Percentiles rank a stretch among this genome's conserved stretches.
Conservation (phyloP, 1,284 basidiomycete species). For the Schizophyllum commune region DNA sequence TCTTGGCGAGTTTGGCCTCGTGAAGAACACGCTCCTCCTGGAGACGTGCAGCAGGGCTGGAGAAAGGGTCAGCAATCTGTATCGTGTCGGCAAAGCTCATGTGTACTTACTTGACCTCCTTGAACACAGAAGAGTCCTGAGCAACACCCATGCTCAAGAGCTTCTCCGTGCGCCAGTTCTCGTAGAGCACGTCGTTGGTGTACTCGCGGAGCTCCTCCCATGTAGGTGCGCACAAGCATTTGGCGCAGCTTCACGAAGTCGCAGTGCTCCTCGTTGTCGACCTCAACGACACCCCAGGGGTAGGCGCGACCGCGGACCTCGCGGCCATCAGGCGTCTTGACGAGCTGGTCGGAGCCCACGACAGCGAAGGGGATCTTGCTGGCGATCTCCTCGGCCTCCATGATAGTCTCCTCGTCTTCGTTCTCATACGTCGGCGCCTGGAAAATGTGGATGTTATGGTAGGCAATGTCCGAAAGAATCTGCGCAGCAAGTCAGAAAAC, state of each 20-base stretch:
- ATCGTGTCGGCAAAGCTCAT: not conserved
- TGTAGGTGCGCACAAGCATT: slow-evolving; percentile 96
- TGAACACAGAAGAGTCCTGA: slow-evolving; percentile 95
- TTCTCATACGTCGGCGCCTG: slow-evolving; percentile 92
- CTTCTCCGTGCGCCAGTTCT: slow-evolving; percentile 95
- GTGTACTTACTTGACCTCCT: slow-evolving; percentile 86
- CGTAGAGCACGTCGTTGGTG: slow-evolving; percentile 89
- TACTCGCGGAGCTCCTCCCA: slow-evolving; percentile 96
- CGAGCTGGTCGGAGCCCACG: slow-evolving; percentile 83
- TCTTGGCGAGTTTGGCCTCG: slow-evolving; percentile 94
- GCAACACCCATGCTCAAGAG: slow-evolving; percentile 91
- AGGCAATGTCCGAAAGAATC: slow-evolving; percentile 86
- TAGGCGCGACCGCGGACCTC: slow-evolving; percentile 88
- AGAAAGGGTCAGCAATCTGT: slow-evolving; percentile 7
- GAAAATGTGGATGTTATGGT: slow-evolving; percentile 95
- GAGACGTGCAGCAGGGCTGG: slow-evolving; percentile 86
- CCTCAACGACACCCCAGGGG: slow-evolving; percentile 97
- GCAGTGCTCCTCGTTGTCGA: slow-evolving; percentile 96
- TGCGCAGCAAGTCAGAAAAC: slow-evolving; percentile 23
- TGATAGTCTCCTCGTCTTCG: slow-evolving; percentile 94
- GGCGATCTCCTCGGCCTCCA: slow-evolving; percentile 93
- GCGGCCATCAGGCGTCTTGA: slow-evolving; percentile 79
- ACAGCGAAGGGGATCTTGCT: slow-evolving; percentile 97
- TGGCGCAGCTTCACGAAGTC: slow-evolving; percentile 98
- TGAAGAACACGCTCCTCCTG: slow-evolving; percentile 92